Percentiles rank a stretch among this genome's conserved stretches.
These are phyloP conservation scores for Beverwykella pulmonaria DNA, from an alignment of 495 filamentous ascomycete species.

Conservation along the genomic window DNA sequence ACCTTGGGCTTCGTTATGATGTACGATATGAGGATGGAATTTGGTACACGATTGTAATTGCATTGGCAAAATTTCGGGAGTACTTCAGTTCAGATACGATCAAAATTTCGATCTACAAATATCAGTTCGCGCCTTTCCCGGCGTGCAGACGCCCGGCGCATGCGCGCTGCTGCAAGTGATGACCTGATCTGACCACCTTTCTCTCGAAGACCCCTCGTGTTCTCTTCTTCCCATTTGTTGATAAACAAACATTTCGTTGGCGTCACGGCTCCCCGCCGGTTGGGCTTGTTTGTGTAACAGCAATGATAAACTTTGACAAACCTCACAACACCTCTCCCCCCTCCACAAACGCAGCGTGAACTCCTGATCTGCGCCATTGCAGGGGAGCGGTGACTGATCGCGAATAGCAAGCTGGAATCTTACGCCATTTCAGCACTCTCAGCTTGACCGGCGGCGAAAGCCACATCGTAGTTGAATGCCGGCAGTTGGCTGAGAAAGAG, in stretches of 20 bases:
- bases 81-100: not conserved
- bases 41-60: constrained; percentile 13
- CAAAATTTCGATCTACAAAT: not conserved
- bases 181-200: not conserved
- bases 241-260: not conserved
- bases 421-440: constrained; percentile 5
- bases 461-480: not conserved
- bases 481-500: not conserved
- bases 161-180: not conserved
- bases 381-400: constrained; percentile 16
- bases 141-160: constrained; percentile 6
- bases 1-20: constrained; percentile 9
- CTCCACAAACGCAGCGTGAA: not conserved
- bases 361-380: constrained; percentile 10
- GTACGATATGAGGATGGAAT: constrained; percentile 12
- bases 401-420: constrained; percentile 9
- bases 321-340: too few species aligned
- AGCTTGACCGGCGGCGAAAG: not conserved
- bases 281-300: not conserved
- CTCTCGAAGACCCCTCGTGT: not conserved
- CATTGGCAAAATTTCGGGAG: constrained; percentile 2
- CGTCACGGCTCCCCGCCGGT: constrained; percentile 16
- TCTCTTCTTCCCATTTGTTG: not conserved
- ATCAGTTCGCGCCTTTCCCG: constrained; percentile 2
- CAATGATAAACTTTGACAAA: not conserved